Base-by-base conservation (phyloP, 345 rosid species). In the Aegle marmelos region DNA sequence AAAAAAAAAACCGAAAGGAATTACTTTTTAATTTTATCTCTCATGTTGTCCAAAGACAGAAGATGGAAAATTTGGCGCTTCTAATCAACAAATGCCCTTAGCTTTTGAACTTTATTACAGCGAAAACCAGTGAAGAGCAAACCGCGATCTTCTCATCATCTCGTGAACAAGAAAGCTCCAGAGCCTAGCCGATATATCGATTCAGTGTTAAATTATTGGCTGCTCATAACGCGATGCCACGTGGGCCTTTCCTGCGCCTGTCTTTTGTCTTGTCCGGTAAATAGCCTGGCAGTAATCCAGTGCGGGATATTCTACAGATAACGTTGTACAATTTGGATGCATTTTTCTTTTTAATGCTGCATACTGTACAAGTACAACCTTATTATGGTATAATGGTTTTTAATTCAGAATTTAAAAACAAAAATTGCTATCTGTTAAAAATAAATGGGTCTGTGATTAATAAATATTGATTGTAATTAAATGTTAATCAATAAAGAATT, bases 61-160 rank as follows among this genome's bases (percentile, higher is more conserved):
- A 34, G 73, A 71, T 75, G 74, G 73, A 83, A 79, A 76, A 61
- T 81, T 81, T 87, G 89, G 84, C 84, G 83, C 82, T 81, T 81
- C 62, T 70, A 22, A 61, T 48, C 9, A 45, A 50, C 17, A 28
- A 34, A 19, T 72, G 58, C 85, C 89, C 87, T 69, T 45, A 5
- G 54, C 58, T 67, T 56, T 79, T 68, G 5, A 1, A 6, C 33
- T 31, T 76, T 53, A 76, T 56, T 85, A 78, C 83, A 7, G 57
- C 34, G 50, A 76, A 48, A 79, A 31, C 86, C 86, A 78, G 48
- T 30, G 33, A 25, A 5, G 14, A 58, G 39, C 19, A 45, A 48
- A 16, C 57, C 78, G 22, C 73, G 41, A 72, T 71, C 72, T 74
- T 82, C 75, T 82, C 80, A 59, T 64, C 33, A 13, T 72, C 69